Evolutionary conservation across 208 protist species (phyloP), one percentile per base, ranked within the genome.

Genomic region (Trypanosoma avium): DNA sequence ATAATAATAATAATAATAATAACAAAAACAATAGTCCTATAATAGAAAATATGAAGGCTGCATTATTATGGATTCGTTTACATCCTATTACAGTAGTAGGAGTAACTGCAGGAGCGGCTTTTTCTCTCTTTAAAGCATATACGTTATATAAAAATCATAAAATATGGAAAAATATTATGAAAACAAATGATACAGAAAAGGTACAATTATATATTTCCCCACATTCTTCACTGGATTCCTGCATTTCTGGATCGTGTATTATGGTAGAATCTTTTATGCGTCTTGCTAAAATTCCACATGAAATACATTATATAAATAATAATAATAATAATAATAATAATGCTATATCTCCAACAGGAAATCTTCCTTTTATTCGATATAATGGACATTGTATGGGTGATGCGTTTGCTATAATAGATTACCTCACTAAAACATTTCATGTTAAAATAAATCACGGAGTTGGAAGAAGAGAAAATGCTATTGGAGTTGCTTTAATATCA

Each of bases 261-360:
- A 63, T 66, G 49, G 21, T 70, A 58, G 61, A 76, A 55, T 58
- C 70, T 22, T 76, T 71, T 27, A 42, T 76, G 38, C 70, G 61
- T 21, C 61, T 76, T 1, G 55, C 62, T 8, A 10, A 40, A 15
- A 76, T 76, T 32, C 59, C 61, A 40, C 70, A 76, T 59, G n/a
- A n/a, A n/a, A n/a, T n/a, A n/a, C n/a, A n/a, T n/a, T n/a, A n/a
- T n/a, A n/a, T n/a, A n/a, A n/a, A n/a, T n/a, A 29, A 62, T 17
- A 43, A 56, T 42, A 24, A 32, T 13, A 38, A 13, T 38, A 29
- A 35, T 17, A 55, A 47, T 8, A 26, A 61, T 46, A 15, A 52
- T 30, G 12, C 57, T 40, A 40, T 30, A 24, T 71, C 63, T 36
- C 70, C 70, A 46, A 76, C 43, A 47, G 63, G 42, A 19, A 35